phyloP scores from a whole-genome alignment of 2,329 filamentous ascomycete genomes.

The Fusarium sororula region DNA sequence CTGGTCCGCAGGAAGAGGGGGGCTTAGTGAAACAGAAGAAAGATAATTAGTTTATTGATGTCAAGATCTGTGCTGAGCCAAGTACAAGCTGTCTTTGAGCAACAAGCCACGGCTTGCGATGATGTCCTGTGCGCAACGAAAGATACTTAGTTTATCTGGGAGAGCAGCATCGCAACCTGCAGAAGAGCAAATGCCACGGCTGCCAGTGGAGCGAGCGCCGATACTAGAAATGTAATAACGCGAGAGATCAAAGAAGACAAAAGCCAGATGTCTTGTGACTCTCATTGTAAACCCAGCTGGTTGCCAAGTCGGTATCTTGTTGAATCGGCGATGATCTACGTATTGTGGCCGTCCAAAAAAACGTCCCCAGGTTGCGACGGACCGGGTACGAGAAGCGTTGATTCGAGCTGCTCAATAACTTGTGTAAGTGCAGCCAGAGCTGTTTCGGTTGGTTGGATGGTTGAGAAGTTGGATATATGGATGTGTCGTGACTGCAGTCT shows the following conservation, averaged over 20 bases:
- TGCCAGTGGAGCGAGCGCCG: neutral
- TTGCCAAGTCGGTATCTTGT: neutral
- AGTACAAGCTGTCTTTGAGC: slow-evolving; percentile 39
- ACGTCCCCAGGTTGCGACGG: neutral
- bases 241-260: neutral
- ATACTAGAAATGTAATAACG: neutral
- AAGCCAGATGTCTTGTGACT: neutral
- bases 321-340: neutral
- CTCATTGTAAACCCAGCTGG: neutral
- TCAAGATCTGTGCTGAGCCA: slow-evolving; percentile 31
- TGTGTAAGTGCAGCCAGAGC: neutral
- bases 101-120: slow-evolving; percentile 41
- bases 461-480: too few species aligned
- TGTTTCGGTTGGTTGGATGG: neutral
- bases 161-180: slow-evolving; percentile 37
- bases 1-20: too few species aligned
- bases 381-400: neutral
- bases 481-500: too few species aligned
- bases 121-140: slow-evolving; percentile 40
- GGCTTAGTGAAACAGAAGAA: neutral
- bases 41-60: neutral
- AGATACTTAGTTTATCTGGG: slow-evolving; percentile 30
- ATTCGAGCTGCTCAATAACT: neutral
- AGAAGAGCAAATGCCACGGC: neutral
- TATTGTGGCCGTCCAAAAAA: too few species aligned